Percentiles rank a stretch among this genome's conserved stretches.
Conservation (phyloP, 1,284 basidiomycete species). For the Irpex sp. region DNA sequence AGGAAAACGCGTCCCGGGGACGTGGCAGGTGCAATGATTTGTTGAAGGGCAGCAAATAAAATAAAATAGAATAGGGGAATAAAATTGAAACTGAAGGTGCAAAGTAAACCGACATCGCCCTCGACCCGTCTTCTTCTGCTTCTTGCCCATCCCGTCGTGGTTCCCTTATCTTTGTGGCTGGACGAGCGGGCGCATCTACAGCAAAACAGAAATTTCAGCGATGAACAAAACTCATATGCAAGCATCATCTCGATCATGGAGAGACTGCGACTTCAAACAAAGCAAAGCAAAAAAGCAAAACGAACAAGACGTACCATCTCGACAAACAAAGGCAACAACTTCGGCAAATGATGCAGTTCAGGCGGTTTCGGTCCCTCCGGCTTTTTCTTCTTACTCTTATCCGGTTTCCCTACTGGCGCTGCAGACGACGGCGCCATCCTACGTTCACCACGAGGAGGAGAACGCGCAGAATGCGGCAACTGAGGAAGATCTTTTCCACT, state of each 20-base stretch:
- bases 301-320: conserved; percentile 67
- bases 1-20: no score
- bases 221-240: neutral
- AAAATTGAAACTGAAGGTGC: neutral
- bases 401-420: conserved; percentile 3
- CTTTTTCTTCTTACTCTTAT: conserved; percentile 25
- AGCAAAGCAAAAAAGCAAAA: neutral
- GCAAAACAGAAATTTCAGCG: neutral
- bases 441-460: neutral
- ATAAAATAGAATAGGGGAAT: neutral
- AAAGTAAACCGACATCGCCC: neutral
- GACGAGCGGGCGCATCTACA: conserved; percentile 35
- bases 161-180: conserved; percentile 19
- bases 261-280: no score
- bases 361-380: conserved; percentile 63
- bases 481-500: conserved; percentile 3
- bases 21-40: no score
- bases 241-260: neutral
- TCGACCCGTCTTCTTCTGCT: neutral
- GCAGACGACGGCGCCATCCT: neutral
- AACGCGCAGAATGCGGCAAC: conserved; percentile 8
- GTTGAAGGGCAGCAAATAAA: neutral
- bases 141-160: neutral
- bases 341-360: conserved; percentile 71
- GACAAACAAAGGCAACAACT: conserved; percentile 80